Evolutionary conservation across 306 rosid species (phyloP).

Genomic region (Lathyrus tuberosus): DNA sequence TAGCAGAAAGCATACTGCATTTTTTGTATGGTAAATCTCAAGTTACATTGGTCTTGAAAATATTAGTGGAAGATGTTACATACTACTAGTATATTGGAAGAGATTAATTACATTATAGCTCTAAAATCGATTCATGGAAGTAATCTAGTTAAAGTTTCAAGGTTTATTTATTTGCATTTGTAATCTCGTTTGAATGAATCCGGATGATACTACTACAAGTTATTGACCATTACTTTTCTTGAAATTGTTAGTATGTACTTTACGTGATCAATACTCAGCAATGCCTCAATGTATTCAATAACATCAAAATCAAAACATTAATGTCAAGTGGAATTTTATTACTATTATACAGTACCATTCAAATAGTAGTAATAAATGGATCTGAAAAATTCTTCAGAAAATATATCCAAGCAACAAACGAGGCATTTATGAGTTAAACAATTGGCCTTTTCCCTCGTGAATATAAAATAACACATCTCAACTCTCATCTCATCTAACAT

Average conservation of each 20-base stretch:
- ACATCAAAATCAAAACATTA: not conserved
- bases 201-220: not conserved
- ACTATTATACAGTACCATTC: not conserved
- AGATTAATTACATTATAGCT: not conserved
- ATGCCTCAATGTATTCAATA: constrained; percentile 1
- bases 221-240: constrained; percentile 10
- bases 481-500: not conserved
- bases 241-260: constrained; percentile 36
- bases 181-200: not conserved
- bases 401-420: constrained; percentile 7
- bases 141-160: constrained; percentile 37
- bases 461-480: constrained; percentile 2
- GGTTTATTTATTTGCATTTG: constrained; percentile 1
- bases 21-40: constrained; percentile 30
- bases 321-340: not conserved
- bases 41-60: constrained; percentile 34
- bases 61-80: constrained; percentile 25
- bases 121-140: constrained; percentile 9
- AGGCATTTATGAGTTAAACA: constrained; percentile 13
- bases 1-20: not conserved
- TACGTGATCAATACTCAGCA: constrained; percentile 20
- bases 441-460: not conserved
- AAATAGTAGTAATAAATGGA: not conserved
- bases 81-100: not conserved
- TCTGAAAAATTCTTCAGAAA: not conserved